A percentile compares a stretch with the other conserved stretches of the same genome.
phyloP scores from a whole-genome alignment of 495 filamentous ascomycete species.

The Margaritispora aquatica region DNA sequence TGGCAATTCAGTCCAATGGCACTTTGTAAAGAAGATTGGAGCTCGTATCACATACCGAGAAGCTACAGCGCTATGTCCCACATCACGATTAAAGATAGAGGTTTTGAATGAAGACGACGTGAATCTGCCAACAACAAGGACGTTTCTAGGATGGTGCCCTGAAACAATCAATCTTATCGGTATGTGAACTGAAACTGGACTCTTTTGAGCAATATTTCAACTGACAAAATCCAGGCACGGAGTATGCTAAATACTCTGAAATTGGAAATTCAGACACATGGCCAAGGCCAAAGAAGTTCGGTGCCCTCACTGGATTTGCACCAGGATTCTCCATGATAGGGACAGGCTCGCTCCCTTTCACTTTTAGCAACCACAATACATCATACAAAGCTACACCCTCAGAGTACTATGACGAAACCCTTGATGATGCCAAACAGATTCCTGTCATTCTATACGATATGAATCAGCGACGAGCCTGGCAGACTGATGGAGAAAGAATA shows the following conservation, averaged over 20 bases:
- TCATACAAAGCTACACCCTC: not conserved
- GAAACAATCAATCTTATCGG: not conserved
- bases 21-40: constrained; percentile 12
- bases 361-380: not conserved
- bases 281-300: not conserved
- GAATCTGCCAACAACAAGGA: not conserved
- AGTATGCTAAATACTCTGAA: not conserved
- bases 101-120: not conserved
- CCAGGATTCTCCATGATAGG: not conserved
- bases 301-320: not conserved
- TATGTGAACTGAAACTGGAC: not conserved
- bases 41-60: not conserved
- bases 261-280: not conserved
- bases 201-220: not conserved
- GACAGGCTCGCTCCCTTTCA: not conserved
- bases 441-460: not conserved
- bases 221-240: not conserved
- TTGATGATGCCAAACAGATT: not conserved
- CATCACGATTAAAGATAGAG: not conserved
- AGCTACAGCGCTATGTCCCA: not conserved
- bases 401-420: not conserved
- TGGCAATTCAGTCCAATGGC: constrained; percentile 13
- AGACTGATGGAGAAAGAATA: not conserved
- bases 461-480: not conserved
- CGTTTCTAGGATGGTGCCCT: not conserved